phyloP scores from a whole-genome alignment of 257 asterid species.

The Fraxinus anomala region DNA sequence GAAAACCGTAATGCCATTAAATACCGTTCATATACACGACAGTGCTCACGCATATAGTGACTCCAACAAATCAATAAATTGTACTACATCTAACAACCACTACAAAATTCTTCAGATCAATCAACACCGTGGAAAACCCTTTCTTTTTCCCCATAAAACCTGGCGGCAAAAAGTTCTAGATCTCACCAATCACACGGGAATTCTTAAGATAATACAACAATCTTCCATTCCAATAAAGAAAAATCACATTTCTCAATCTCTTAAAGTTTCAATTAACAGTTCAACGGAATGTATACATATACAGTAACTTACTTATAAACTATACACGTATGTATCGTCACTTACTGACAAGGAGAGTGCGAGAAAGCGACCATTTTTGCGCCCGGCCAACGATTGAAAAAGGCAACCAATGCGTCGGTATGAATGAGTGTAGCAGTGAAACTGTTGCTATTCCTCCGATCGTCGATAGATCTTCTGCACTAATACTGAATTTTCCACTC shows the following conservation, averaged over 20 bases:
- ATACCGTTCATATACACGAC: neutral
- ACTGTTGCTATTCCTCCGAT: conserved; percentile 98
- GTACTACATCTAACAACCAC: neutral
- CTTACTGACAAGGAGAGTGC: conserved; percentile 94
- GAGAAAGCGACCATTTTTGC: conserved; percentile 98
- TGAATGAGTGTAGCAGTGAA: conserved; percentile 84
- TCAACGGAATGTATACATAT: neutral
- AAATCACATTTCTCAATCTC: neutral
- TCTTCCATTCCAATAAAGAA: conserved; percentile 13
- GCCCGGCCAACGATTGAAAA: conserved; percentile 97
- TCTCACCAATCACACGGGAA: neutral
- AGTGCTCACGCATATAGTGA: neutral
- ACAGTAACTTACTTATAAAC: neutral
- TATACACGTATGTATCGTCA: neutral
- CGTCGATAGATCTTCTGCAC: conserved; percentile 82
- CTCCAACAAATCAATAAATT: neutral
- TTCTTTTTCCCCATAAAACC: neutral
- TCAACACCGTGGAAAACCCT: conserved; percentile 20
- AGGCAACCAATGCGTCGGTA: conserved; percentile 98
- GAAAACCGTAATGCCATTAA: conserved; percentile 6
- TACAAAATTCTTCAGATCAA: conserved; percentile 29
- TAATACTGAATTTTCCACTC: conserved; percentile 57
- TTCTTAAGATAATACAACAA: conserved; percentile 5
- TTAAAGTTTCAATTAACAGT: neutral
- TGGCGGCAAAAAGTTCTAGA: neutral